Evolutionary conservation across 768 basidiomycete species (phyloP).

Genomic region (Mycena kentingensis): DNA sequence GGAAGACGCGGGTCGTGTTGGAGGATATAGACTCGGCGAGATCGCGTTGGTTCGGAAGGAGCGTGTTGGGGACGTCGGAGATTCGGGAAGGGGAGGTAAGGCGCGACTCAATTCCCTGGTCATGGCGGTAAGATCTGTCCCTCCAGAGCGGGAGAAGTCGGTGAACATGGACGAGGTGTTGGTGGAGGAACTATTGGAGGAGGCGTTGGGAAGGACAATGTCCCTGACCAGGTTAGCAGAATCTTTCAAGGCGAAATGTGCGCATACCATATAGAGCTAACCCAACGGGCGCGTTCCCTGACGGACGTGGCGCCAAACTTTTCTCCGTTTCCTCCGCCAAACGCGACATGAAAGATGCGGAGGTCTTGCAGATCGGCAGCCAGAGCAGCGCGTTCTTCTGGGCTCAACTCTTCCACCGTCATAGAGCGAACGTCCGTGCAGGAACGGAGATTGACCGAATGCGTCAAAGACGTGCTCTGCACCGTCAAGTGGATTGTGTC

Average conservation of each 20-base stretch:
- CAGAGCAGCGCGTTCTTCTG: conserved; percentile 48
- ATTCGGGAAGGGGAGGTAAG: conserved; percentile 35
- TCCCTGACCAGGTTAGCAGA: conserved; percentile 43
- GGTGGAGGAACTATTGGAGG: background rate
- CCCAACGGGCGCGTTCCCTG: conserved; percentile 70
- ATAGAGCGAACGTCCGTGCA: conserved; percentile 71
- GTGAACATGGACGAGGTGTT: conserved; percentile 10
- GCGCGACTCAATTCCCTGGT: conserved; percentile 27
- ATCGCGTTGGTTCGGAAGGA: conserved; percentile 10
- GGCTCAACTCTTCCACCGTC: conserved; percentile 40
- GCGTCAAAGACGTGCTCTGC: conserved; percentile 34
- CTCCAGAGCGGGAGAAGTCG: conserved; percentile 8
- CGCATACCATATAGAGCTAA: conserved; percentile 71
- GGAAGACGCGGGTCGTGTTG: conserved; percentile 25
- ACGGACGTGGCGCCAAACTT: conserved; percentile 64
- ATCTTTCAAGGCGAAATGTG: background rate
- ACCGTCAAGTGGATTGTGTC: conserved; percentile 24
- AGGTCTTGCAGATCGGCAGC: conserved; percentile 43
- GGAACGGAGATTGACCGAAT: conserved; percentile 48
- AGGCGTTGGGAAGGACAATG: conserved; percentile 43
- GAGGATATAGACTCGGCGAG: conserved; percentile 31
- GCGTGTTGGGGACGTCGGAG: conserved; percentile 21
- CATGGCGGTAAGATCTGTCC: conserved; percentile 8
- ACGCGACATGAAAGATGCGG: conserved; percentile 66
- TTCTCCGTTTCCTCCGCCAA: conserved; percentile 53